Percentiles rank a stretch among this genome's conserved stretches.
These are phyloP conservation scores for Eucalyptus guilfoylei DNA, from an alignment of 345 rosid species.

Conservation along the genomic window DNA sequence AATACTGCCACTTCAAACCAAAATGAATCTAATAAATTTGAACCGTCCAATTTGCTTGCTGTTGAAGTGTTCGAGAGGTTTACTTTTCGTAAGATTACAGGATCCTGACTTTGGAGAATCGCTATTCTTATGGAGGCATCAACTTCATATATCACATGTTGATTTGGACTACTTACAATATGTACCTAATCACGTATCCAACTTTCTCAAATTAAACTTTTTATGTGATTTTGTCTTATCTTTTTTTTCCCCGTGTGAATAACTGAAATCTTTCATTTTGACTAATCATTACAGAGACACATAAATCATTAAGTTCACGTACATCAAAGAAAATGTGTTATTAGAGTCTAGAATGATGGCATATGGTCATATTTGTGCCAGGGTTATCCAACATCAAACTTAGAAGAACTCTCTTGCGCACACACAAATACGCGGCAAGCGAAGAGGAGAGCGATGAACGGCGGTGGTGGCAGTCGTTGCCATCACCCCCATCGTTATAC, in stretches of 20 bases:
- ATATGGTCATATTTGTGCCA: not conserved
- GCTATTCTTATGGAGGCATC: not conserved
- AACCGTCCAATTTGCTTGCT: not conserved
- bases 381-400: not conserved
- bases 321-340: not conserved
- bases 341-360: not conserved
- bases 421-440: not conserved
- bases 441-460: not conserved
- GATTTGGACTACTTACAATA: not conserved
- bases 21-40: not conserved
- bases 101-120: not conserved
- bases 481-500: not conserved
- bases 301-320: not conserved
- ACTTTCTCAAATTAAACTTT: not conserved
- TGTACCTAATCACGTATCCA: not conserved
- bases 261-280: not conserved
- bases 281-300: not conserved
- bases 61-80: not conserved
- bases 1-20: not conserved
- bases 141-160: not conserved
- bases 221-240: not conserved
- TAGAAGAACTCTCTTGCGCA: not conserved
- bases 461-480: not conserved
- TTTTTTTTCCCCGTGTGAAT: no score
- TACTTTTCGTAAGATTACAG: not conserved